Evolutionary conservation across 2,329 filamentous ascomycete species (phyloP), one percentile per base, ranked within the genome.

Genomic region (Pyricularia sp.): DNA sequence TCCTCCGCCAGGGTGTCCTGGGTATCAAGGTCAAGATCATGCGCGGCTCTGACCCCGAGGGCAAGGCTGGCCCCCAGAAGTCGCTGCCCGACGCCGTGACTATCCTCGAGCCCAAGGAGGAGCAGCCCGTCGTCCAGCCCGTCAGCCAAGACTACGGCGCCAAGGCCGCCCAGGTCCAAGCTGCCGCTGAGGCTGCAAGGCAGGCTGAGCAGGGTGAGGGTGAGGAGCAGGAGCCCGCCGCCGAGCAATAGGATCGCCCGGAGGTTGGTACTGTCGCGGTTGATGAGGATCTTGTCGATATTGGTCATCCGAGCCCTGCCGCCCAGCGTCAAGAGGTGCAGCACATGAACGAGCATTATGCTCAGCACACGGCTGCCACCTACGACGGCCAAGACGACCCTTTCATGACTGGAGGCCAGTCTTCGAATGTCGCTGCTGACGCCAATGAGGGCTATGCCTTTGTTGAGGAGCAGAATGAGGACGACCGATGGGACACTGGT

Each of bases 21-120:
- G 94, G 94, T 84, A 99, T 99, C 85, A 99, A 99, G 88, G 94
- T 99, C 82, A 99, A 99, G 93, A 99, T 99, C 84, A 99, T 99
- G 94, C 93, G 96, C 80, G 94, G 94, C 78, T 94, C 91, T 74
- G 94, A 99, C 85, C 94, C 94, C 79, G 92, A 97, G 83, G 94
- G 94, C 88, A 99, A 99, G 89, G 88, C 91, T 75, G 92, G 94
- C 73, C 93, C 93, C 75, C 91, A 93, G 83, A 97, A 97, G 88
- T 88, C 92, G 72, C 91, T 99, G 71, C 94, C 94, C 73, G 94
- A 99, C 81, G 91, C 92, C 78, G 94, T 99, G 80, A 97, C 93
- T 79, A 94, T 99, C 82, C 96, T 97, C 81, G 94, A 99, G 86
- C 96, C 94, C 82, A 99, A 99, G 91, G 94, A 99, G 84, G 62